These are phyloP conservation scores for Clathrospora elynae DNA, from an alignment of 2,329 filamentous ascomycete species.

Conservation along the genomic window DNA sequence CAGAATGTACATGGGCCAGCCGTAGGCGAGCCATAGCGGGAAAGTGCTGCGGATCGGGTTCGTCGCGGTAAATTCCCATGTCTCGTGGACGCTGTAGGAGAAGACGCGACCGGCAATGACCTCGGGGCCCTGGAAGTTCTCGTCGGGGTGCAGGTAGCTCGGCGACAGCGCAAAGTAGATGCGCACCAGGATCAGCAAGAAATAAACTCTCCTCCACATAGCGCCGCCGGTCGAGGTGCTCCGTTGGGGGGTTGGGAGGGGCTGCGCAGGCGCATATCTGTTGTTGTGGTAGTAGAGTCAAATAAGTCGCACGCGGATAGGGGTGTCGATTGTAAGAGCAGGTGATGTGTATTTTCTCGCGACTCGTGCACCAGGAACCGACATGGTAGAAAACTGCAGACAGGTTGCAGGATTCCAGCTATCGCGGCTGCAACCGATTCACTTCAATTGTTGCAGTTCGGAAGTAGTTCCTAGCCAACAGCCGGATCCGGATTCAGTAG, in stretches of 20 bases:
- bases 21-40: slow-evolving; percentile 94
- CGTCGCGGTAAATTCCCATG: slow-evolving; percentile 94
- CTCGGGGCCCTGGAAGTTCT: slow-evolving; percentile 98
- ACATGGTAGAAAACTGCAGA: no score
- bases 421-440: slow-evolving; percentile 31
- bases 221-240: slow-evolving; percentile 34
- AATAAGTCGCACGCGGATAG: slow-evolving; percentile 32
- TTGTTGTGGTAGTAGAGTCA: slow-evolving; percentile 26
- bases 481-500: slow-evolving; percentile 15
- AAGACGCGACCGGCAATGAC: slow-evolving; percentile 97
- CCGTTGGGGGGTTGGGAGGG: slow-evolving; percentile 18
- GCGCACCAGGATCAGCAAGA: slow-evolving; percentile 82
- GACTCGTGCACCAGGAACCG: slow-evolving; percentile 12
- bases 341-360: slow-evolving; percentile 8
- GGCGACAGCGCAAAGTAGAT: slow-evolving; percentile 93
- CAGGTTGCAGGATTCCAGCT: no score
- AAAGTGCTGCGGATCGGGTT: slow-evolving; percentile 94
- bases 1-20: slow-evolving; percentile 87
- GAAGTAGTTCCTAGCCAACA: no score
- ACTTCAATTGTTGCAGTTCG: no score
- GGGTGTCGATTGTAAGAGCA: slow-evolving; percentile 17
- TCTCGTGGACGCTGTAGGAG: slow-evolving; percentile 83
- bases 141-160: slow-evolving; percentile 97
- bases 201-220: slow-evolving; percentile 92
- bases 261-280: slow-evolving; percentile 42